Evolutionary conservation across 1,284 basidiomycete genomes (phyloP).

Genomic region (Exobasidium cylindrosporum): DNA sequence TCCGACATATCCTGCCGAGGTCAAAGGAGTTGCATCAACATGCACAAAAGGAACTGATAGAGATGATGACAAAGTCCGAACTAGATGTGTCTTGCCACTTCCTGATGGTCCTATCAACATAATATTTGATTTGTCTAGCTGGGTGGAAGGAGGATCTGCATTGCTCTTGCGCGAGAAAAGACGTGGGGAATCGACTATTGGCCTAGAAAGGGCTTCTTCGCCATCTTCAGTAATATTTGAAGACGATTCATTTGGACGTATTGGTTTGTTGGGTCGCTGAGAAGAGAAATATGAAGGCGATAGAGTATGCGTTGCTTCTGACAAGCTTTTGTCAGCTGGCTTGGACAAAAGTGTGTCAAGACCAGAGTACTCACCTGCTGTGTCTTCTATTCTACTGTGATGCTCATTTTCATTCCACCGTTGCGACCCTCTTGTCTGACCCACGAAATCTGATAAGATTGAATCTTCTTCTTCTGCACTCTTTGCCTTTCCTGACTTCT

Average conservation of each 20-base stretch:
- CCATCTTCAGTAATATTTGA: too few species aligned
- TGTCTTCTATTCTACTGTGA: neutral
- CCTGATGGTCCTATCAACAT: slow-evolving; percentile 20
- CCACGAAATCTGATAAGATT: slow-evolving; percentile 9
- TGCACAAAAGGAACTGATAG: slow-evolving; percentile 40
- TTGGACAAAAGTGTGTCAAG: neutral
- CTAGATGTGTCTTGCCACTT: slow-evolving; percentile 35
- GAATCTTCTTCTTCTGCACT: neutral
- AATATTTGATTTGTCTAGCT: slow-evolving; percentile 14
- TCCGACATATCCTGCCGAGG: slow-evolving; percentile 42
- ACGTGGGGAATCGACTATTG: too few species aligned
- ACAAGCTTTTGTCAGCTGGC: too few species aligned
- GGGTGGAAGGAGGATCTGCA: too few species aligned
- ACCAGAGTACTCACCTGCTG: neutral
- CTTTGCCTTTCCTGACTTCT: slow-evolving; percentile 6
- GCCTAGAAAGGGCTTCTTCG: too few species aligned
- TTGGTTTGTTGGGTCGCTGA: neutral
- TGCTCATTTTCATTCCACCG: neutral
- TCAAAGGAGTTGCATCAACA: slow-evolving; percentile 39
- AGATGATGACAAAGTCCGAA: slow-evolving; percentile 31
- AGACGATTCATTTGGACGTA: too few species aligned
- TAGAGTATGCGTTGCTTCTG: neutral
- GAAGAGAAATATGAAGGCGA: neutral
- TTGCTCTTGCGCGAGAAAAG: neutral
- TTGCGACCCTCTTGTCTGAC: slow-evolving; percentile 1